These are phyloP conservation scores for Omphalotus guepiniiformis DNA, from an alignment of 768 basidiomycete genomes.

Conservation along the genomic window DNA sequence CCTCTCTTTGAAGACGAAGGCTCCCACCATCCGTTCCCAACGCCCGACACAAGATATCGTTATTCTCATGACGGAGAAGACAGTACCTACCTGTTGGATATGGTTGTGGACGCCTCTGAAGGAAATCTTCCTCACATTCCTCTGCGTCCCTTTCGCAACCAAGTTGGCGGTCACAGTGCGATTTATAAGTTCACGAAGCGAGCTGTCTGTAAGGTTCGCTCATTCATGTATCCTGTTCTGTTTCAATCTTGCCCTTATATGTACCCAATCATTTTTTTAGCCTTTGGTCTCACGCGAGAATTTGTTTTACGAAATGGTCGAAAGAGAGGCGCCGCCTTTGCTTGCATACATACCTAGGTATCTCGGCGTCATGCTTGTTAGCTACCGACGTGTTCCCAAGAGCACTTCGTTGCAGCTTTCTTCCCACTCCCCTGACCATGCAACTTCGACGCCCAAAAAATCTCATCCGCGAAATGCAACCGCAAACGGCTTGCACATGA, in stretches of 20 bases:
- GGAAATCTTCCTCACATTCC: constrained; percentile 83
- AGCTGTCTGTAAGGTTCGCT: constrained; percentile 84
- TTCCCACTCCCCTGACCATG: constrained; percentile 10
- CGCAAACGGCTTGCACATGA: not conserved
- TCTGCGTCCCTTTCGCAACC: constrained; percentile 91
- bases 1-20: constrained; percentile 16
- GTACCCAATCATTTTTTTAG: constrained; percentile 36
- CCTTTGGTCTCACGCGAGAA: constrained; percentile 97
- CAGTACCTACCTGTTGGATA: constrained; percentile 30
- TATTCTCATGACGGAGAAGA: constrained; percentile 10
- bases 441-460: constrained; percentile 9
- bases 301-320: constrained; percentile 95
- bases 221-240: not conserved
- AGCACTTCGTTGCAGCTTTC: constrained; percentile 16
- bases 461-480: not conserved
- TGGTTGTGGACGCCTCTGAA: constrained; percentile 44
- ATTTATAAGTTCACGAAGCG: constrained; percentile 98
- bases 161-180: constrained; percentile 95
- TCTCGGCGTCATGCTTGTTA: constrained; percentile 97
- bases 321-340: constrained; percentile 87
- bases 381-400: constrained; percentile 77
- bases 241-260: not conserved
- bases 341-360: constrained; percentile 96
- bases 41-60: constrained; percentile 7
- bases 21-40: constrained; percentile 8